These are phyloP conservation scores for Penicillium vulpinum DNA, from an alignment of 2,329 filamentous ascomycete genomes.

Conservation along the genomic window DNA sequence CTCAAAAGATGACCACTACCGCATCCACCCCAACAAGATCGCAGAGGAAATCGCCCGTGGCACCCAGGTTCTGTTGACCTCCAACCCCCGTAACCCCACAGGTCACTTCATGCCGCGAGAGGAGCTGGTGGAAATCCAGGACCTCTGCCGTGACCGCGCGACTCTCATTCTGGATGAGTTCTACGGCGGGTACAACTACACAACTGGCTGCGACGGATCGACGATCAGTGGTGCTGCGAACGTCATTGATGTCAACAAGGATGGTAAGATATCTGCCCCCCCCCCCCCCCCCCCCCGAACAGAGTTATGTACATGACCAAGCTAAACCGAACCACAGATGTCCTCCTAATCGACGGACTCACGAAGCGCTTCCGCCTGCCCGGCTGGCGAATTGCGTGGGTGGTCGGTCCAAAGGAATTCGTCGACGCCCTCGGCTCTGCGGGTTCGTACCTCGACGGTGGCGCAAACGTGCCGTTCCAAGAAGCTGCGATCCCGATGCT, in stretches of 20 bases:
- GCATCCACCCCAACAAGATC: constrained; percentile 91
- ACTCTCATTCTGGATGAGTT: constrained; percentile 97
- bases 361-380: constrained; percentile 96
- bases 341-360: constrained; percentile 90
- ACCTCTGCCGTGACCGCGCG: constrained; percentile 84
- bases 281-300: neutral
- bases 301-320: neutral
- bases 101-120: constrained; percentile 83
- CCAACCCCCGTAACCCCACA: constrained; percentile 92
- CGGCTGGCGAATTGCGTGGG: constrained; percentile 96
- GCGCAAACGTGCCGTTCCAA: constrained; percentile 93
- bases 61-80: constrained; percentile 85
- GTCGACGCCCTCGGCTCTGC: constrained; percentile 90
- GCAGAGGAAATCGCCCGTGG: constrained; percentile 85
- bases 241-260: constrained; percentile 82
- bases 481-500: constrained; percentile 91
- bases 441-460: constrained; percentile 90
- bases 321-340: constrained; percentile 53
- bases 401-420: constrained; percentile 93
- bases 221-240: constrained; percentile 90
- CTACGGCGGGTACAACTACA: constrained; percentile 96
- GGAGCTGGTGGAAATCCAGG: constrained; percentile 85
- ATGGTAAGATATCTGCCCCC: constrained; percentile 44
- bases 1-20: constrained; percentile 81
- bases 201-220: constrained; percentile 81